Evolutionary conservation across 192 early-diverging fungal species (phyloP).

Genomic region (Coemansia biformis): DNA sequence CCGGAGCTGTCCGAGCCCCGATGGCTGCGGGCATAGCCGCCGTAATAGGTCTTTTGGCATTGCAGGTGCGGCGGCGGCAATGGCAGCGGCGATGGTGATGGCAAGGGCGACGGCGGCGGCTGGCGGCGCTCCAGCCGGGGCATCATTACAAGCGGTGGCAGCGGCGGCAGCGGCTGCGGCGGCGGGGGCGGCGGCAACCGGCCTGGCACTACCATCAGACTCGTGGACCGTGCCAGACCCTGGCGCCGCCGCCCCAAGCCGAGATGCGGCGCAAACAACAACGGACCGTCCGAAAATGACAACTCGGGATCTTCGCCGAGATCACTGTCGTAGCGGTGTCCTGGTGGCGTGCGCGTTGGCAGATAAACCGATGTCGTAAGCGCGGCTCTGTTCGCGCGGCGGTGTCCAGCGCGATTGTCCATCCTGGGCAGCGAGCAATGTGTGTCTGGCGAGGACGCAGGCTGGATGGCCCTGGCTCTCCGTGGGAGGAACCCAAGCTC

Average conservation of each 20-base stretch:
- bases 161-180: too few relatives aligned
- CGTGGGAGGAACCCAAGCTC: conserved; percentile 16
- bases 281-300: not conserved
- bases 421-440: conserved; percentile 1
- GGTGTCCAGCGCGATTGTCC: not conserved
- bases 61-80: too few relatives aligned
- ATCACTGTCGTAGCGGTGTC: not conserved
- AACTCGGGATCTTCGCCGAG: not conserved
- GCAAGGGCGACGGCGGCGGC: not conserved
- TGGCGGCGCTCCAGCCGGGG: too few relatives aligned
- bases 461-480: not conserved
- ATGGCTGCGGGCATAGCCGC: conserved; percentile 1
- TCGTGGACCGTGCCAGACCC: not conserved
- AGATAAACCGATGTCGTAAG: conserved; percentile 6
- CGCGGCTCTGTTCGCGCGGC: not conserved
- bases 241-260: not conserved
- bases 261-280: not conserved
- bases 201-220: not conserved
- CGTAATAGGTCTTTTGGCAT: not conserved
- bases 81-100: too few relatives aligned
- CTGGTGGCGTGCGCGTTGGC: too few relatives aligned
- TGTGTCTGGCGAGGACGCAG: not conserved
- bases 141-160: too few relatives aligned
- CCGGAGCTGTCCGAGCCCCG: conserved; percentile 11
- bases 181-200: too few relatives aligned